Evolutionary conservation across 2,329 filamentous ascomycete genomes (phyloP), one percentile per base, ranked within the genome.

Genomic region (Diaporthe sp.): DNA sequence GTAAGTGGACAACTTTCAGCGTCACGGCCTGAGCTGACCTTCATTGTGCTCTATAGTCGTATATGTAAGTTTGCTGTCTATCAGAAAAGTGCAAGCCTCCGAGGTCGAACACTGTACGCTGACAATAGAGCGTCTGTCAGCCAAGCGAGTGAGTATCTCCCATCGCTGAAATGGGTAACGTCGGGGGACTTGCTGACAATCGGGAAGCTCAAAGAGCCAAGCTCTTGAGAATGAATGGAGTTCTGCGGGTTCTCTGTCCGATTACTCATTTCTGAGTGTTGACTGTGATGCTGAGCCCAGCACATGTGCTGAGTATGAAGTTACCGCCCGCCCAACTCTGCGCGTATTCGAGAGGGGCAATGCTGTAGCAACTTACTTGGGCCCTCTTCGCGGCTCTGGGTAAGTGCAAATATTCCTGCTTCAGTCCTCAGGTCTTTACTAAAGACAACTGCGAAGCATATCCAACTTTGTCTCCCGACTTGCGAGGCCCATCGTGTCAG

Each of bases 401-500:
- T 81, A 74, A 69, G 77, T 75, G n/a, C 19, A 2, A 40, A 15
- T 47, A 4, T 78, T 12, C n/a, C 5, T 8, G 12, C 4, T 2
- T 17, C 10, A 4, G 7, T 22, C 8, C 5, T 6, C n/a, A 3
- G 15, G n/a, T 13, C 9, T 13, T 60, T 55, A 22, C 45, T 33
- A 35, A 28, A 12, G 12, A 8, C 5, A 3, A 33, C 28, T 15
- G 25, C 25, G 19, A 57, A 81, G 80, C 3, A 77, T 82, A 22
- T 70, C 77, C 6, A 74, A 78, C 35, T 82, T 80, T 45, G 30
- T 79, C 15, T 47, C 75, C 25, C 79, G 83, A n/a, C 60, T 76
- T 25, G 77, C 77, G 42, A 79, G 80, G 4, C 81, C 82, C 12
- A 38, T 71, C 17, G 74, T 82, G n/a, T 78, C 79, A 0, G 75